Base-by-base conservation (phyloP, 1,284 basidiomycete genomes). In the Psilocybe mexicana region DNA sequence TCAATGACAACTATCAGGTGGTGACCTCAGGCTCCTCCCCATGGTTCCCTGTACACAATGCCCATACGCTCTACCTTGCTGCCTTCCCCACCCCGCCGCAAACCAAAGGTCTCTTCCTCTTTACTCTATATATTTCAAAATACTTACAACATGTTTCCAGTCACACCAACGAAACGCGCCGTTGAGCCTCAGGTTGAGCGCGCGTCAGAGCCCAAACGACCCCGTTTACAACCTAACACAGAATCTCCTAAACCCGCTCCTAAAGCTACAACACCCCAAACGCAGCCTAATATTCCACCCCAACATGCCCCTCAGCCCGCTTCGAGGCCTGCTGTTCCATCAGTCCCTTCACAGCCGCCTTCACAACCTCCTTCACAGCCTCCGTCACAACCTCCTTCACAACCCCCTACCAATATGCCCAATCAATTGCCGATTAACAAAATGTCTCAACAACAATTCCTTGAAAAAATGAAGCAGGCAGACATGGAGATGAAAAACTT, bases 1-100 rank as follows among this genome's bases (percentile, higher is more conserved):
- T 18, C 18, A 18, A 18, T 18, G 18, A 18, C 18, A 18, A 18
- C 18, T 26, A 42, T 51, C 59, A 82, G 81, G 69, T 75, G 53
- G 73, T 76, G 43, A 65, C 72, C 6, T 63, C 69, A 24, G 56
- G 67, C 12, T 77, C 80, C 40, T 65, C 68, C 0, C 81, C 85
- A 2, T 89, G 86, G 84, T 89, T 88, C 64, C 60, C 70, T 33
- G 77, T 83, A 6, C 75, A 73, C 14, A 56, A 76, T 2, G 69
- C 73, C 0, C 82, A 88, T 65, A 62, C 68, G 5, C 59, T 87
- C 7, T 71, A 78, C 18, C 69, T 89, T 0, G 73, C 78, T 24
- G 79, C 84, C 7, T 82, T 83, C 58, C 72, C 81, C 55, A 72
- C 81, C 7, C 47, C 69, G 1, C 67, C 73, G 38, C 63, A 59